Percentiles rank a stretch among this genome's conserved stretches.
phyloP scores from a whole-genome alignment of 2,329 filamentous ascomycete species.

The Xylariales sp. region DNA sequence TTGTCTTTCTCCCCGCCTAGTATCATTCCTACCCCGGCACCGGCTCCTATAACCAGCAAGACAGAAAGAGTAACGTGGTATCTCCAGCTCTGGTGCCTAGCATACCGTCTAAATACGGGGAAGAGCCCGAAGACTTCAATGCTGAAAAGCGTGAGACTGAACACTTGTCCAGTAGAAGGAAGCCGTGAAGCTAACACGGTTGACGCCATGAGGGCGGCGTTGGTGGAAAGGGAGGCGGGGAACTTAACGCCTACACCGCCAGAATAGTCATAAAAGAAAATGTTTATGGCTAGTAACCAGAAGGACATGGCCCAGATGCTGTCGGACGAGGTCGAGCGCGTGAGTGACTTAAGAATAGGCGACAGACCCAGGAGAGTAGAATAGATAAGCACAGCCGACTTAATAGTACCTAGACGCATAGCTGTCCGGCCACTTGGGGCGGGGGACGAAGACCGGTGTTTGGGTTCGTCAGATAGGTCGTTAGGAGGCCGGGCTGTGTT shows the following conservation, averaged over 20 bases:
- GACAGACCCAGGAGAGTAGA: constrained; percentile 91
- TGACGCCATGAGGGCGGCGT: constrained; percentile 94
- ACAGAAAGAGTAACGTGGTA: constrained; percentile 84
- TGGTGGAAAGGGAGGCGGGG: constrained; percentile 84
- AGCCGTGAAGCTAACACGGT: constrained; percentile 92
- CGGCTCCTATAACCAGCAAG: constrained; percentile 80
- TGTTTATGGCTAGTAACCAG: constrained; percentile 92
- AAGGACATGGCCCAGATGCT: constrained; percentile 98
- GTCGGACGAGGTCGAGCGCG: constrained; percentile 88
- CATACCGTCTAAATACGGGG: constrained; percentile 93
- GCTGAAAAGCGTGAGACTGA: constrained; percentile 92
- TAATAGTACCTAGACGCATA: constrained; percentile 79
- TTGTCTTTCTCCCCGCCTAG: constrained; percentile 58
- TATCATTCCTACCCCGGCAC: constrained; percentile 78
- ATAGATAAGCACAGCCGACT: constrained; percentile 93
- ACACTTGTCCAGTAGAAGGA: constrained; percentile 91
- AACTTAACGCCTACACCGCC: constrained; percentile 73
- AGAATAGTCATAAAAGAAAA: constrained; percentile 98
- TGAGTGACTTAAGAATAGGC: constrained; percentile 97
- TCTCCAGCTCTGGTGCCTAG: constrained; percentile 82
- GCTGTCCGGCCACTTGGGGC: constrained; percentile 57
- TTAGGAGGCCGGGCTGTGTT: constrained; percentile 46
- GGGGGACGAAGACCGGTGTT: constrained; percentile 50
- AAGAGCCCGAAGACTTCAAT: constrained; percentile 98
- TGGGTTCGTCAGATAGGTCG: constrained; percentile 50